phyloP scores from a whole-genome alignment of 2,329 filamentous ascomycete species.

The Rugonectria rugulosa region DNA sequence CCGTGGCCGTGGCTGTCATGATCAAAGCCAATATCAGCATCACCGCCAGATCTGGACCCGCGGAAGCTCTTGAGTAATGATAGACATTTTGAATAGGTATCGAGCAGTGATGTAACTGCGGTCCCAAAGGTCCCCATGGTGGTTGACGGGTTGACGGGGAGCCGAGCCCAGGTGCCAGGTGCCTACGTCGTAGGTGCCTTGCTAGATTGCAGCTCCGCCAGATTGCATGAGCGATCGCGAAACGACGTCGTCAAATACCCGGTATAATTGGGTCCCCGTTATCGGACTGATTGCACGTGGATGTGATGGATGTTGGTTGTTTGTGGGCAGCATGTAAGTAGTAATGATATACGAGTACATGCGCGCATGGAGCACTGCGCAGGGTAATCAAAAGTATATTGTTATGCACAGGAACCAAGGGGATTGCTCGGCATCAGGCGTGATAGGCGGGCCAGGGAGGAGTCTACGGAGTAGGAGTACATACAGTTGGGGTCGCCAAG shows the following conservation, averaged over 20 bases:
- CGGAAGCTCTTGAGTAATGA: conserved; percentile 49
- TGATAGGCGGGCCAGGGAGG: no score
- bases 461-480: not conserved
- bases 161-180: no score
- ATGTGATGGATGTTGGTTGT: conserved; percentile 10
- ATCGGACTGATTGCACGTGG: conserved; percentile 34
- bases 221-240: conserved; percentile 28
- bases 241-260: conserved; percentile 15
- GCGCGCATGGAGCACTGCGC: no score
- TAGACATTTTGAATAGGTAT: conserved; percentile 57
- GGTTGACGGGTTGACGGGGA: no score
- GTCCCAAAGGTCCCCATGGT: conserved; percentile 51
- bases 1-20: not conserved
- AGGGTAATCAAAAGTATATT: no score
- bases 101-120: conserved; percentile 53
- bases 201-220: conserved; percentile 20
- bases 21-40: conserved; percentile 21
- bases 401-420: conserved; percentile 3
- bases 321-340: no score
- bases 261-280: conserved; percentile 18
- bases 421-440: no score
- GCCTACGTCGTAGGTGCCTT: not conserved
- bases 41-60: conserved; percentile 1
- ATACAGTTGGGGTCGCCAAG: not conserved
- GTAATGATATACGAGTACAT: no score